Base-by-base conservation (phyloP, 2,329 filamentous ascomycete species). In the Metarhizium rileyi region DNA sequence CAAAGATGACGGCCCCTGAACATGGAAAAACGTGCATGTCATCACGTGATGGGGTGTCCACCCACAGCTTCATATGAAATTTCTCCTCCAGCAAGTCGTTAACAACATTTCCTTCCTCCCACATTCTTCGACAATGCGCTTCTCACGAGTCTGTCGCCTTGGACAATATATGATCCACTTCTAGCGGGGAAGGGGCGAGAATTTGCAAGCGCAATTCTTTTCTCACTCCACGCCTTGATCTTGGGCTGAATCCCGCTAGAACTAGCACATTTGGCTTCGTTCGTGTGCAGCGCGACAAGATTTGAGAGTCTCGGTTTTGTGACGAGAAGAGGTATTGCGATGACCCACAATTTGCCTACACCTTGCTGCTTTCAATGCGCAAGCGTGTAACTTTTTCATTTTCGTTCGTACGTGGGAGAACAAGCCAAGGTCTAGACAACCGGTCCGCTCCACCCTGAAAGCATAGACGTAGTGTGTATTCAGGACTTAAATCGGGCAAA, bases 361-460 rank as follows among this genome's bases (percentile, higher is more conserved):
- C 76, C 71, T 76, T 66, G 71, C 75, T 72, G 71, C 67, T 68
- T 60, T 72, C 71, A 67, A 71, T 81, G 73, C 75, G 72, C 75
- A 70, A 66, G 71, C 67, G 70, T 76, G 77, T 80, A 70, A 79
- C 77, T 73, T 77, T 76, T 62, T 64, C 67, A 65, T 70, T 72
- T 61, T 72, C 69, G 69, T 72, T 80, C 76, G 75, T 75, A 77
- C 65, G 77, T 81, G 78, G 78, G 75, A 81, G 76, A 81, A 72
- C 60, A 74, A 80, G 62, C 69, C 67, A 65, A 73, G 78, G 78
- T 76, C 78, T 81, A 81, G 78, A 82, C 78, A 81, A 76, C 78
- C 78, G 63, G 77, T 79, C 77, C 74, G 70, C 73, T 82, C 78
- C 78, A 81, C 78, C 78, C 78, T 78, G 77, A 69, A 75, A 70